These are phyloP conservation scores for Seminavis robusta DNA, from an alignment of 108 stramenopile species.

Conservation along the genomic window DNA sequence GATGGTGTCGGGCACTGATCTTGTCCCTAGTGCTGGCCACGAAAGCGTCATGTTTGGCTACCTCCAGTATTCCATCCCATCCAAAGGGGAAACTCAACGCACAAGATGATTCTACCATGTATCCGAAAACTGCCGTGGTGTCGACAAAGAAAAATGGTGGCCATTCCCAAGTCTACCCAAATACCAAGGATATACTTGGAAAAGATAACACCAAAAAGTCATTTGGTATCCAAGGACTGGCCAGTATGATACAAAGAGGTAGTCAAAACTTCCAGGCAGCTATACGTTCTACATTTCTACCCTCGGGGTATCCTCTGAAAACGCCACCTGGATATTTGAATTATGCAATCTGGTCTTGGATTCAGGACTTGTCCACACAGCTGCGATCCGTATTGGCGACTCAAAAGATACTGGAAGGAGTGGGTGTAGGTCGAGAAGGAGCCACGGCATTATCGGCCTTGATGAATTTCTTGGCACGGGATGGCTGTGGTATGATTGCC, in stretches of 20 bases:
- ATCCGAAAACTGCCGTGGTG: too few relatives aligned
- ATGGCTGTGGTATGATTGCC: conserved; percentile 79
- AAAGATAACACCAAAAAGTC: not conserved
- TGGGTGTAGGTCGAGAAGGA: conserved; percentile 72
- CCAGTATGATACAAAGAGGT: not conserved
- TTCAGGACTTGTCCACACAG: conserved; percentile 76
- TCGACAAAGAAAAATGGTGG: conserved; percentile 31
- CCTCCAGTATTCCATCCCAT: too few relatives aligned
- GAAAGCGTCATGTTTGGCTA: too few relatives aligned
- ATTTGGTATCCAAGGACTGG: not conserved
- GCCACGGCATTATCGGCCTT: conserved; percentile 78
- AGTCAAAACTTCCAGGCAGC: conserved; percentile 17
- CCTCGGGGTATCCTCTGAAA: conserved; percentile 40
- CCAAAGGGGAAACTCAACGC: too few relatives aligned
- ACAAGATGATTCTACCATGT: too few relatives aligned
- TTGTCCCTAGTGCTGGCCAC: too few relatives aligned
- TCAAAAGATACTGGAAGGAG: conserved; percentile 77
- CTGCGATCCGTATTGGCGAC: conserved; percentile 75
- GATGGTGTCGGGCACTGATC: too few relatives aligned
- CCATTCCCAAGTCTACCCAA: conserved; percentile 5
- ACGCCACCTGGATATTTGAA: conserved; percentile 62
- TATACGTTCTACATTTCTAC: conserved; percentile 55
- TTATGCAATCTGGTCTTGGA: conserved; percentile 57
- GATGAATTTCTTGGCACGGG: conserved; percentile 76
- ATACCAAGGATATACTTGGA: not conserved